Evolutionary conservation across 139 green algal species (phyloP), one percentile per base, ranked within the genome.

Genomic region (Diplosphaera chodatii): DNA sequence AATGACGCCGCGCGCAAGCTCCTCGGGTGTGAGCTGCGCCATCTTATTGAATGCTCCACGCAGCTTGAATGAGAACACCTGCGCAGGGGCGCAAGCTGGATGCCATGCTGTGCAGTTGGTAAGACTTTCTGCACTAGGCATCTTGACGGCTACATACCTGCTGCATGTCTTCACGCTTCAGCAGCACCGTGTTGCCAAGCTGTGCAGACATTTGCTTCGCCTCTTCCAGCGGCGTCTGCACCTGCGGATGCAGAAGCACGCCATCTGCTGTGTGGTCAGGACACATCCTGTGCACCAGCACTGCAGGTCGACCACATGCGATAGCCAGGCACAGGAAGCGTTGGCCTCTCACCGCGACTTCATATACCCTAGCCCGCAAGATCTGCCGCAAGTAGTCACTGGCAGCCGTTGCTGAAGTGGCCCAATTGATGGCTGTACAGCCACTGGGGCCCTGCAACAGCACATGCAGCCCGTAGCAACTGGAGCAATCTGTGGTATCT

Each of bases 81-180:
- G 79, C 65, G 67, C 21, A 65, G 10, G 55, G 22, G 37, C 13
- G 10, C 37, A 48, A 13, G 37, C n/a, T n/a, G n/a, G n/a, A n/a
- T n/a, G n/a, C n/a, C n/a, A n/a, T n/a, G n/a, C n/a, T n/a, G n/a
- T n/a, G n/a, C n/a, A n/a, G n/a, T n/a, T n/a, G n/a, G 37, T 10
- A 48, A 48, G 8, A 48, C 37, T 20, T 20, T 6, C 37, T 20
- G 37, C 37, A 48, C 37, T 10, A 48, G 37, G 48, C 13, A n/a
- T 3, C 48, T 59, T 23, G 3, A 25, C n/a, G n/a, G n/a, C n/a
- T n/a, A 1, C 72, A 73, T 21, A 92, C 92, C 6, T 88, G 88
- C 80, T 98, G 94, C 81, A 96, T 34, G 82, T 99, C 95, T 75
- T 98, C 95, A 25, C 95, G 76, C 84, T 99, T 99, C 22, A 99